A percentile compares a stretch with the other conserved stretches of the same genome.
Conservation (phyloP, 768 basidiomycete species). For the Clathrus columnatus region DNA sequence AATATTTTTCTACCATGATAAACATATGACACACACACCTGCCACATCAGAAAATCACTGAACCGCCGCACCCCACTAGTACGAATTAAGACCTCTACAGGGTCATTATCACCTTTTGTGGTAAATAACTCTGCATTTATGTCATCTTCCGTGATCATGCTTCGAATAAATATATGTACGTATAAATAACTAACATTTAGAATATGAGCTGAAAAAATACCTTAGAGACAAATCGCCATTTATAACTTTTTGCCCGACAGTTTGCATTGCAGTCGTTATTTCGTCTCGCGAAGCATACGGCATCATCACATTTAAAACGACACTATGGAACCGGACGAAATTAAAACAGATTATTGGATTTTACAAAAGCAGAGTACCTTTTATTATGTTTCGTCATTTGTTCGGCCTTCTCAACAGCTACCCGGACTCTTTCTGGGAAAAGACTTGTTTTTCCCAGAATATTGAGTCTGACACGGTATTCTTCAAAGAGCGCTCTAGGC, state of each 20-base stretch:
- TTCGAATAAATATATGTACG: conserved; percentile 15
- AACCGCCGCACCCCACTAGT: conserved; percentile 86
- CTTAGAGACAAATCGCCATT: conserved; percentile 30
- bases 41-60: conserved; percentile 92
- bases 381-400: conserved; percentile 64
- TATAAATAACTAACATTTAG: conserved; percentile 12
- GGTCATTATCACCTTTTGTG: conserved; percentile 54
- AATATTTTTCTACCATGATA: neutral
- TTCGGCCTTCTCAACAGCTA: conserved; percentile 64
- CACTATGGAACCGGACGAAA: conserved; percentile 34
- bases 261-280: conserved; percentile 70
- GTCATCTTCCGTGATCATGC: conserved; percentile 55
- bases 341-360: neutral
- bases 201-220: conserved; percentile 24
- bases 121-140: conserved; percentile 65
- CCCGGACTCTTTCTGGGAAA: conserved; percentile 70
- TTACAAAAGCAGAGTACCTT: conserved; percentile 38
- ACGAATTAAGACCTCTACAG: conserved; percentile 82
- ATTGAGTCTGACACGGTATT: conserved; percentile 77
- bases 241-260: conserved; percentile 18
- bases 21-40: conserved; percentile 46
- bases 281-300: conserved; percentile 91
- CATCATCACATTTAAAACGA: conserved; percentile 87
- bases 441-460: conserved; percentile 68
- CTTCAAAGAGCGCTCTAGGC: conserved; percentile 53